phyloP scores from a whole-genome alignment of 345 rosid species.

The Clausena lansium region DNA sequence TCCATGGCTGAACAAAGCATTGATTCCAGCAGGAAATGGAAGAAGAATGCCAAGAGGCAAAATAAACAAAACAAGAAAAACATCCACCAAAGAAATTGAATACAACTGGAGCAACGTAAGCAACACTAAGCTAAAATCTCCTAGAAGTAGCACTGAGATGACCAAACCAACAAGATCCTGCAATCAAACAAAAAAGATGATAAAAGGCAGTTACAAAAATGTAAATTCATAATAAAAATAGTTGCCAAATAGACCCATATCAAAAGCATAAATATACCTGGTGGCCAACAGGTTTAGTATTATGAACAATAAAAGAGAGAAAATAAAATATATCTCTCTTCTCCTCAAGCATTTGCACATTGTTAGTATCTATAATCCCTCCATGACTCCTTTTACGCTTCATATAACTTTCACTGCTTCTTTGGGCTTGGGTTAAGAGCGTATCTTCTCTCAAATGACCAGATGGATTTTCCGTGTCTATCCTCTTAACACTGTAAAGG shows the following conservation, averaged over 20 bases:
- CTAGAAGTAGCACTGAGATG: conserved; percentile 93
- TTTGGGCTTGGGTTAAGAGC: conserved; percentile 41
- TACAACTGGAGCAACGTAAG: conserved; percentile 95
- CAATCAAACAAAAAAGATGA: conserved; percentile 21
- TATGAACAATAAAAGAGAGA: conserved; percentile 88
- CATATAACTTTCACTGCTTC: conserved; percentile 42
- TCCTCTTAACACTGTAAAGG: conserved; percentile 39
- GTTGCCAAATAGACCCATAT: neutral
- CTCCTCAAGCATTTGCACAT: conserved; percentile 72
- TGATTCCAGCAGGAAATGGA: conserved; percentile 98
- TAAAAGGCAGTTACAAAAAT: neutral
- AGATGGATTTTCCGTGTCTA: conserved; percentile 35
- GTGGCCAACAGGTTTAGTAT: conserved; percentile 98
- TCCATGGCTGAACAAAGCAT: conserved; percentile 97
- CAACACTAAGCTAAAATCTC: conserved; percentile 98
- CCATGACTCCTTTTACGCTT: conserved; percentile 57
- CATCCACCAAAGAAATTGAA: conserved; percentile 83
- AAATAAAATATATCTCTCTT: conserved; percentile 80
- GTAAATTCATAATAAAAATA: conserved; percentile 1
- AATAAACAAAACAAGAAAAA: conserved; percentile 80
- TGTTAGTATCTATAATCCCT: conserved; percentile 68
- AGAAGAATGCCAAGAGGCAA: conserved; percentile 90
- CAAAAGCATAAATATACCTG: conserved; percentile 52
- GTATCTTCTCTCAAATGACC: conserved; percentile 41
- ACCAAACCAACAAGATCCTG: conserved; percentile 99